phyloP scores from a whole-genome alignment of 768 basidiomycete species.

The Leccinellum rugosiceps region DNA sequence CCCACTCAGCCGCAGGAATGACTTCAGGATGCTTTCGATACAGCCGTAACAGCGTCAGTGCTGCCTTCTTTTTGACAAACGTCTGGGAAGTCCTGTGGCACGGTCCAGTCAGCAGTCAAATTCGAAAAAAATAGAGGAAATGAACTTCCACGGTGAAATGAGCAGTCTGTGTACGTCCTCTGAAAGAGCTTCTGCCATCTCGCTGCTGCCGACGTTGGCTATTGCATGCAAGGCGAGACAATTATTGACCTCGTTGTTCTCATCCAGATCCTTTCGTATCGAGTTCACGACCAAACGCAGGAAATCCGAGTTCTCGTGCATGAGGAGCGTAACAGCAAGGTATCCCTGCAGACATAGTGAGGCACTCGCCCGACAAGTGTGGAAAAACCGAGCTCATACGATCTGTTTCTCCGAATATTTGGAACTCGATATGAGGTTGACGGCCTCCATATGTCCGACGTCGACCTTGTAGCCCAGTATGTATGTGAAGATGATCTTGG shows the following conservation, averaged over 20 bases:
- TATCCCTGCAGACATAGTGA: constrained; percentile 66
- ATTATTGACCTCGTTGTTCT: constrained; percentile 91
- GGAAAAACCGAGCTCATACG: constrained; percentile 45
- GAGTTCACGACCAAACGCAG: constrained; percentile 96
- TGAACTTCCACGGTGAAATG: constrained; percentile 79
- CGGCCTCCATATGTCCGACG: constrained; percentile 98
- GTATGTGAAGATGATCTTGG: constrained; percentile 98
- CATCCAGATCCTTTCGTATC: constrained; percentile 94
- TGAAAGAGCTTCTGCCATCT: constrained; percentile 95
- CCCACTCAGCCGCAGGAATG: constrained; percentile 94
- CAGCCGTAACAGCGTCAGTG: constrained; percentile 84
- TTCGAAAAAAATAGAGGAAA: neutral
- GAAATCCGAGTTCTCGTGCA: constrained; percentile 99
- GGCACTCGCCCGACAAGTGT: neutral
- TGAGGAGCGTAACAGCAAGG: constrained; percentile 91
- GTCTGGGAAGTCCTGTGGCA: constrained; percentile 77
- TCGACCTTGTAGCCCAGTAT: constrained; percentile 99
- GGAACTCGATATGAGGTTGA: constrained; percentile 91
- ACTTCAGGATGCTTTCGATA: constrained; percentile 97
- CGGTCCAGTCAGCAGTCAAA: constrained; percentile 14
- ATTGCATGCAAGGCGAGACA: constrained; percentile 97
- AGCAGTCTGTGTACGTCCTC: constrained; percentile 93
- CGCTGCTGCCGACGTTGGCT: constrained; percentile 95
- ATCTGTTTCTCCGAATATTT: constrained; percentile 99
- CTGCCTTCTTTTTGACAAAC: constrained; percentile 99